Evolutionary conservation across 176 grass and related monocot species (phyloP), one percentile per base, ranked within the genome.

Genomic region (Eleusine indica): DNA sequence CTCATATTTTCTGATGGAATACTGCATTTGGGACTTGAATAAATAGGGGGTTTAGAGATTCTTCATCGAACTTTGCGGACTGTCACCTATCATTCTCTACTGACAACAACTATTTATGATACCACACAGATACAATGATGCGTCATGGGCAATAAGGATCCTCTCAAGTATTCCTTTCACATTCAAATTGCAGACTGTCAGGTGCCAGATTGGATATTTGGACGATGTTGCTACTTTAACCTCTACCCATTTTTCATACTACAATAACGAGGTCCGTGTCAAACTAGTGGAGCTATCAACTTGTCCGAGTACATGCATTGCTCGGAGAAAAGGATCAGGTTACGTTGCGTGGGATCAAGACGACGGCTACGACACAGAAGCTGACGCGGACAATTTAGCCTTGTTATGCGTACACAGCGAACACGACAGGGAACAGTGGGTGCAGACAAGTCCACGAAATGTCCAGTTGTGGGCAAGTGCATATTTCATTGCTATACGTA

Each of bases 161-260:
- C 73, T n/a, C 3, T 3, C 5, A 35, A 66, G 28, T 32, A 76
- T 76, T 76, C 73, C 62, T 32, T 76, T 77, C 82, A 69, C 63
- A 78, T 71, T 53, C 51, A 17, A 17, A 17, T 53, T 16, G 51
- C 12, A 54, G 71, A 60, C 22, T 17, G 48, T 44, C 61, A 84
- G 61, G 1, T 17, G 49, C 28, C 66, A 42, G 51, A 46, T 71
- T 82, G n/a, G 51, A 76, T 43, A 35, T 35, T 35, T 35, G 32
- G 32, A 35, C 32, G 9, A 21, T 13, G 63, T 30, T 5, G 63
- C n/a, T 66, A 74, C 7, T 37, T 46, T 67, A 74, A 58, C 10
- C 64, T 35, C 28, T 16, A 3, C 13, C 21, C 28, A 7, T 22
- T 22, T 80, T n/a, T 57, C 53, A 57, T 19, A 57, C 12, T 57